phyloP scores from a whole-genome alignment of 1,139 yeast genomes.

The Yamadazyma blattariae region DNA sequence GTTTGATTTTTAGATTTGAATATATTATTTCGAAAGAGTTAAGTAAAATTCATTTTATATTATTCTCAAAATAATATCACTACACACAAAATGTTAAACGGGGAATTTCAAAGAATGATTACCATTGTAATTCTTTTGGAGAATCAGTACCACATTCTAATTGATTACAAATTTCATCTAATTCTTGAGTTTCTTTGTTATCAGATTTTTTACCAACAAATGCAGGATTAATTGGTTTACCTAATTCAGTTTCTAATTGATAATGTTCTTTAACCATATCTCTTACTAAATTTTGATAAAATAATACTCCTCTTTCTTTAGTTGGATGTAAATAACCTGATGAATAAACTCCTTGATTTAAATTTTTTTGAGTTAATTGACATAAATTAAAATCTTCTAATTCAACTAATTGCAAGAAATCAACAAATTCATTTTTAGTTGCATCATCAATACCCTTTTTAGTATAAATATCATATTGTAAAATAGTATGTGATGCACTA shows the following conservation, averaged over 20 bases:
- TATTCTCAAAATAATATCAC: no score
- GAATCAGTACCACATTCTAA: constrained; percentile 35
- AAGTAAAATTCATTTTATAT: no score
- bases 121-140: constrained; percentile 6
- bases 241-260: constrained; percentile 41
- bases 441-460: constrained; percentile 54
- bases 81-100: no score
- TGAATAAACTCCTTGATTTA: constrained; percentile 56
- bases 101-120: no score
- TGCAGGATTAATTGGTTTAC: constrained; percentile 52
- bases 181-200: constrained; percentile 44
- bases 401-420: constrained; percentile 59
- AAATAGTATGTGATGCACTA: constrained; percentile 49
- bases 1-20: no score
- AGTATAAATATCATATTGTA: constrained; percentile 60
- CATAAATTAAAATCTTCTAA: constrained; percentile 59
- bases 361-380: constrained; percentile 55
- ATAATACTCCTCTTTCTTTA: constrained; percentile 57
- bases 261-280: constrained; percentile 58
- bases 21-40: no score
- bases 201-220: constrained; percentile 34
- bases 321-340: constrained; percentile 58
- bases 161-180: constrained; percentile 47
- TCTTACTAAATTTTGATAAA: constrained; percentile 53
- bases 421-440: constrained; percentile 58